Evolutionary conservation across 1,139 yeast species (phyloP).

Genomic region (Candida sojae): DNA sequence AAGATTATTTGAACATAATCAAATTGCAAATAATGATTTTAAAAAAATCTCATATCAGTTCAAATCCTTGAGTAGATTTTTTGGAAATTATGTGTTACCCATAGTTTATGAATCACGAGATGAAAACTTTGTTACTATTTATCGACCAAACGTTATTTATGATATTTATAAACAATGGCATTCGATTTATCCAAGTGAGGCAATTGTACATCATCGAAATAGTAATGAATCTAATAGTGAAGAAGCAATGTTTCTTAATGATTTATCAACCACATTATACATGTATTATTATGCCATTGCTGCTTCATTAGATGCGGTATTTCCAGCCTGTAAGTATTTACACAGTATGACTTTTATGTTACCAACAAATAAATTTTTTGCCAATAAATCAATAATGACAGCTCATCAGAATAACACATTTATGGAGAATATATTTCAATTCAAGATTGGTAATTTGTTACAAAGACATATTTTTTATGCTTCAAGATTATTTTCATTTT

Average conservation of each 20-base stretch:
- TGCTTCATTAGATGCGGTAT: constrained; percentile 26
- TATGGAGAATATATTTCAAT: constrained; percentile 12
- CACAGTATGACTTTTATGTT: constrained; percentile 25
- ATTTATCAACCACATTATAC: constrained; percentile 23
- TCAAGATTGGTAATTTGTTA: constrained; percentile 17
- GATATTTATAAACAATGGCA: constrained; percentile 27
- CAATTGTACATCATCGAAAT: constrained; percentile 14
- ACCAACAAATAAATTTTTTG: constrained; percentile 16
- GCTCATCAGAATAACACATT: constrained; percentile 15
- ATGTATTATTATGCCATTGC: constrained; percentile 27
- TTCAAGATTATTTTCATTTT: constrained; percentile 28
- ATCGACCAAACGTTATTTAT: constrained; percentile 21
- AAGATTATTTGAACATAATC: constrained; percentile 5
- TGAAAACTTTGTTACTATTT: constrained; percentile 19
- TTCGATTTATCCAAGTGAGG: constrained; percentile 22
- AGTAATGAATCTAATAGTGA: background rate
- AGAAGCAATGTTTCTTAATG: constrained; percentile 18
- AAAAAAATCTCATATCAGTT: constrained; percentile 14
- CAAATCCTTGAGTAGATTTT: constrained; percentile 14
- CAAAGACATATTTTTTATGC: constrained; percentile 30
- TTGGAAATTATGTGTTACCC: constrained; percentile 16
- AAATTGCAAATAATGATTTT: constrained; percentile 1
- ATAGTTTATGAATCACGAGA: constrained; percentile 16
- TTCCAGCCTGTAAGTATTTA: constrained; percentile 26
- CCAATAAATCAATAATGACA: constrained; percentile 17